These are phyloP conservation scores for Cruciata laevipes DNA, from an alignment of 257 asterid species.

Conservation along the genomic window DNA sequence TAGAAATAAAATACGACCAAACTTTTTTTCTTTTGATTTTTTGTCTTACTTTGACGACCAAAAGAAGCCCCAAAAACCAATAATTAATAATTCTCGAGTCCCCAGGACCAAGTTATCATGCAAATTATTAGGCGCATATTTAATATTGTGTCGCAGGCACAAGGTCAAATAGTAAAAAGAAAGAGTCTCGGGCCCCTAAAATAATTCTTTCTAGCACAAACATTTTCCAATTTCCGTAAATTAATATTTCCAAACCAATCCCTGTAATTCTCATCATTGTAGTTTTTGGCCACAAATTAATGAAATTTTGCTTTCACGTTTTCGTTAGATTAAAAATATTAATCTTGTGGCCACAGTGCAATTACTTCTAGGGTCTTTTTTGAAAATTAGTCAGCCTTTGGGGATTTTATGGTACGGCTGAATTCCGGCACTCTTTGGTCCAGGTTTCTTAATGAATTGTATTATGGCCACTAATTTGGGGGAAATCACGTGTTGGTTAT, in stretches of 20 bases:
- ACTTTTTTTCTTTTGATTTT: not conserved
- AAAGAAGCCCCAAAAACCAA: not conserved
- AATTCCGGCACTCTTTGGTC: slow-evolving; percentile 19
- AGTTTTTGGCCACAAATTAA: slow-evolving; percentile 14
- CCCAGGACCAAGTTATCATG: slow-evolving; percentile 12
- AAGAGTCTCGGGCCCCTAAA: slow-evolving; percentile 65
- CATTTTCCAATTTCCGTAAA: not conserved
- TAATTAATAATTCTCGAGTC: slow-evolving; percentile 6
- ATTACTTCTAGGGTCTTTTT: not conserved
- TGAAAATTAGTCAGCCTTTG: not conserved
- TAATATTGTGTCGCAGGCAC: slow-evolving; percentile 17
- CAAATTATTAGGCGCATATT: slow-evolving; percentile 9
- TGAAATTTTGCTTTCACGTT: slow-evolving; percentile 20
- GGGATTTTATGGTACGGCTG: slow-evolving; percentile 23
- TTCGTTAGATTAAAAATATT: slow-evolving; percentile 7
- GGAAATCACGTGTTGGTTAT: slow-evolving; percentile 32
- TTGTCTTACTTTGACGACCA: slow-evolving; percentile 5
- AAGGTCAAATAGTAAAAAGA: slow-evolving; percentile 34
- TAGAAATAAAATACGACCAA: not conserved
- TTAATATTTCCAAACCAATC: not conserved
- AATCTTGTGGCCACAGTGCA: not conserved
- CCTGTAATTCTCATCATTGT: slow-evolving; percentile 6
- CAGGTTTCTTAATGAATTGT: slow-evolving; percentile 5
- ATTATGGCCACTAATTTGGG: slow-evolving; percentile 34
- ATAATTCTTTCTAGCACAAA: slow-evolving; percentile 7